phyloP scores from a whole-genome alignment of 257 asterid genomes.

The Verbena officinalis region DNA sequence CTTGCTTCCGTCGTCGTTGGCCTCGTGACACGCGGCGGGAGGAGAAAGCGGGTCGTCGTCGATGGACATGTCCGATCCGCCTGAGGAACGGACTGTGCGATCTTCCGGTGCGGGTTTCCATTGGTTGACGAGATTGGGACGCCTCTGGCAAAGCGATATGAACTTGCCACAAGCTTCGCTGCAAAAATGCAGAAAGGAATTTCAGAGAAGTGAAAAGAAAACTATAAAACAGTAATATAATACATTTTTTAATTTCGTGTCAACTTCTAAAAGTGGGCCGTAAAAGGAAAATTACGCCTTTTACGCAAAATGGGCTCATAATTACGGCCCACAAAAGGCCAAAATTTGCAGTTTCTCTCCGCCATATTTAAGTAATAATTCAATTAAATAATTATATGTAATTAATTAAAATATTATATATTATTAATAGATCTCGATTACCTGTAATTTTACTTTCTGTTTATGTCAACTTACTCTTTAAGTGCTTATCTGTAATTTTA shows the following conservation, averaged over 20 bases:
- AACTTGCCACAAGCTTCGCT: slow-evolving; percentile 74
- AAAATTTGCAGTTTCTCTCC: too few relatives aligned
- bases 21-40: neutral
- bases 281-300: neutral
- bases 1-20: slow-evolving; percentile 25
- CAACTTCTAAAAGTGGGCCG: neutral
- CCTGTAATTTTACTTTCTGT: too few relatives aligned
- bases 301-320: neutral
- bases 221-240: neutral
- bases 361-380: too few relatives aligned
- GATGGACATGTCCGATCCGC: slow-evolving; percentile 51
- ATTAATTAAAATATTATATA: too few relatives aligned
- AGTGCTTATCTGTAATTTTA: too few relatives aligned
- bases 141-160: slow-evolving; percentile 56
- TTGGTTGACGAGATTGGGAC: slow-evolving; percentile 46
- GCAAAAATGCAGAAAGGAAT: slow-evolving; percentile 21
- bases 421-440: too few relatives aligned
- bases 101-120: slow-evolving; percentile 47
- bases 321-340: neutral
- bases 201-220: too few relatives aligned
- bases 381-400: too few relatives aligned
- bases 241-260: neutral
- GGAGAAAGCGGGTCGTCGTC: slow-evolving; percentile 39
- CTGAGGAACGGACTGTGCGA: slow-evolving; percentile 52
- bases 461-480: too few relatives aligned